Evolutionary conservation across 495 filamentous ascomycete species (phyloP).

Genomic region (Lophiostoma macrostomum): DNA sequence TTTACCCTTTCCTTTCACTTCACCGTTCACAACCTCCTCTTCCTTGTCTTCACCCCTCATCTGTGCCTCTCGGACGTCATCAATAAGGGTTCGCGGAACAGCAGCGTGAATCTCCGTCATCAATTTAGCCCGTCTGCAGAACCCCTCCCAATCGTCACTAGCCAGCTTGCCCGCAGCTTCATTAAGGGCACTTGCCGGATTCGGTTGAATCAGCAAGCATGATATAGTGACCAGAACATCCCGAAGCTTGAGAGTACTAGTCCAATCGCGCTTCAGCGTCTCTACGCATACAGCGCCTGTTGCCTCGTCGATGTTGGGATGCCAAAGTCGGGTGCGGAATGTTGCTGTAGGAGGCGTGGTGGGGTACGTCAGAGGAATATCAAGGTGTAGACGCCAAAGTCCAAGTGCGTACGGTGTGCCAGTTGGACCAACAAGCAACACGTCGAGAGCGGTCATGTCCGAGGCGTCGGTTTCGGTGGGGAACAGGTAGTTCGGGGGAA

Average conservation of each 20-base stretch:
- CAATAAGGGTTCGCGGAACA: conserved; percentile 44
- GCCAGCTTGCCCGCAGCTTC: conserved; percentile 60
- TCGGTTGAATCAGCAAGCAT: conserved; percentile 70
- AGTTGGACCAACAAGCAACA: conserved; percentile 60
- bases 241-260: conserved; percentile 55
- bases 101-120: conserved; percentile 67
- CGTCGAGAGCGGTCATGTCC: conserved; percentile 58
- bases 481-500: conserved; percentile 68
- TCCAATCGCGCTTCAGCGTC: conserved; percentile 70
- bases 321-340: conserved; percentile 68
- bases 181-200: conserved; percentile 69
- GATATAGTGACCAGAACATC: conserved; percentile 67
- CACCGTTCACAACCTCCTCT: conserved; percentile 9
- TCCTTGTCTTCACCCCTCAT: conserved; percentile 55
- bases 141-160: conserved; percentile 61
- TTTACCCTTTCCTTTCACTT: conserved; percentile 13
- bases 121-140: conserved; percentile 58
- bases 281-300: conserved; percentile 69
- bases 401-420: conserved; percentile 63
- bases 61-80: conserved; percentile 55
- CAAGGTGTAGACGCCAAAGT: conserved; percentile 60
- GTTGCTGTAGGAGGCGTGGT: conserved; percentile 62
- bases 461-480: conserved; percentile 44
- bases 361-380: conserved; percentile 64
- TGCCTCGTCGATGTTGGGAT: conserved; percentile 68